phyloP scores from a whole-genome alignment of 2,329 filamentous ascomycete species.

The Periglandula ipomoeae region DNA sequence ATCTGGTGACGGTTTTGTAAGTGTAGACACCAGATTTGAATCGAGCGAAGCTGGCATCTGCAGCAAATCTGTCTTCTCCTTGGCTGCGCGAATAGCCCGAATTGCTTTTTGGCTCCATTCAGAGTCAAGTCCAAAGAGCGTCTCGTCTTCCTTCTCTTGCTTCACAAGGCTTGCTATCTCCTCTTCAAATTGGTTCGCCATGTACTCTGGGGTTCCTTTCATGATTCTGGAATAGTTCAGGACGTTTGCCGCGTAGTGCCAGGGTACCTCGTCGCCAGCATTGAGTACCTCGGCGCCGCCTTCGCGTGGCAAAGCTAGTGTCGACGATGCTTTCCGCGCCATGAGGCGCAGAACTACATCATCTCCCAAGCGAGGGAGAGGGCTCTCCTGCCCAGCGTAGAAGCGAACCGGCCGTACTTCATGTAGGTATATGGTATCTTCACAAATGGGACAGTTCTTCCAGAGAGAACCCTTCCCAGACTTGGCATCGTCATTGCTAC shows the following conservation, averaged over 20 bases:
- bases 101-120: constrained; percentile 87
- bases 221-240: constrained; percentile 92
- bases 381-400: constrained; percentile 80
- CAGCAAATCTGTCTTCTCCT: constrained; percentile 57
- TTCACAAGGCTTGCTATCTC: constrained; percentile 66
- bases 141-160: constrained; percentile 81
- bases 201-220: constrained; percentile 86
- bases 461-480: constrained; percentile 65
- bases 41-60: constrained; percentile 16
- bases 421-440: constrained; percentile 84
- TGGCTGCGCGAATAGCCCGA: constrained; percentile 60
- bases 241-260: constrained; percentile 90
- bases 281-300: constrained; percentile 60
- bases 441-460: constrained; percentile 96
- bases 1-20: constrained; percentile 21
- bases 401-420: constrained; percentile 85
- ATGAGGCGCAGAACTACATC: constrained; percentile 87
- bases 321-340: constrained; percentile 70
- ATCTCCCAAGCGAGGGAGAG: constrained; percentile 70
- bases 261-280: constrained; percentile 71
- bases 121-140: constrained; percentile 85
- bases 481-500: constrained; percentile 57
- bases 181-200: constrained; percentile 67
- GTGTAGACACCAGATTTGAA: constrained; percentile 3
- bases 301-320: constrained; percentile 79